A percentile compares a stretch with the other conserved stretches of the same genome.
Conservation (phyloP, 495 filamentous ascomycete species). For the Penicillium lividum region DNA sequence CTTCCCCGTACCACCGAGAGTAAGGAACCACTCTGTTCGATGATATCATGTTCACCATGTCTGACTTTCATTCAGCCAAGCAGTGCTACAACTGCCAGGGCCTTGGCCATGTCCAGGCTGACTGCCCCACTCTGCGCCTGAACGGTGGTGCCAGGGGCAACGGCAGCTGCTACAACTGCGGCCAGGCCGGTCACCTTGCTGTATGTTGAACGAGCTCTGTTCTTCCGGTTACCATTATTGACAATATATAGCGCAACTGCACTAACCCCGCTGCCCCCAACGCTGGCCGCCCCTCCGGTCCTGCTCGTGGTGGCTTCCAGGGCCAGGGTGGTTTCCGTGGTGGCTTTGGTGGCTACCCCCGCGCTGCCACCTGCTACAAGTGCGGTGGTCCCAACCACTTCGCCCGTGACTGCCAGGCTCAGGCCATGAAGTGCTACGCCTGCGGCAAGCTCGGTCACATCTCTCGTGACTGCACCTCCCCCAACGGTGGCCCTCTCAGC, state of each 20-base stretch:
- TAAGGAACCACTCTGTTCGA: conserved; percentile 40
- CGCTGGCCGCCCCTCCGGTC: conserved; percentile 57
- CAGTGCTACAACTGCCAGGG: conserved; percentile 99
- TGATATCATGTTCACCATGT: conserved; percentile 12
- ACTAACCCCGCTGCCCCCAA: conserved; percentile 63
- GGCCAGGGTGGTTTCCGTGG: conserved; percentile 53
- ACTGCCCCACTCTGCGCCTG: conserved; percentile 95
- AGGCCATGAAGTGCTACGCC: conserved; percentile 99
- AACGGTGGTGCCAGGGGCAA: conserved; percentile 60
- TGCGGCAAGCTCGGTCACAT: conserved; percentile 99
- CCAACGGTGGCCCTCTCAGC: conserved; percentile 94
- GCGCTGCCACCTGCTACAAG: conserved; percentile 97
- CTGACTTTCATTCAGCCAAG: conserved; percentile 63
- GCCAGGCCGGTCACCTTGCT: conserved; percentile 86
- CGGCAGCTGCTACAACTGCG: conserved; percentile 95
- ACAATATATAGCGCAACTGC: conserved; percentile 69
- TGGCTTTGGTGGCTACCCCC: conserved; percentile 66
- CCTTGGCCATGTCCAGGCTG: conserved; percentile 96
- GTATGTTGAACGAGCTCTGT: conserved; percentile 41
- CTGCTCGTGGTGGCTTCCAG: conserved; percentile 32
- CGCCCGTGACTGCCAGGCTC: conserved; percentile 97
- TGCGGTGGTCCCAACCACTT: conserved; percentile 99
- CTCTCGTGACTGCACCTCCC: conserved; percentile 94
- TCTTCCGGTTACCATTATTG: neutral
- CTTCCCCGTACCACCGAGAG: conserved; percentile 93